Evolutionary conservation across 768 basidiomycete species (phyloP).

Genomic region (Amanita fuliginea): DNA sequence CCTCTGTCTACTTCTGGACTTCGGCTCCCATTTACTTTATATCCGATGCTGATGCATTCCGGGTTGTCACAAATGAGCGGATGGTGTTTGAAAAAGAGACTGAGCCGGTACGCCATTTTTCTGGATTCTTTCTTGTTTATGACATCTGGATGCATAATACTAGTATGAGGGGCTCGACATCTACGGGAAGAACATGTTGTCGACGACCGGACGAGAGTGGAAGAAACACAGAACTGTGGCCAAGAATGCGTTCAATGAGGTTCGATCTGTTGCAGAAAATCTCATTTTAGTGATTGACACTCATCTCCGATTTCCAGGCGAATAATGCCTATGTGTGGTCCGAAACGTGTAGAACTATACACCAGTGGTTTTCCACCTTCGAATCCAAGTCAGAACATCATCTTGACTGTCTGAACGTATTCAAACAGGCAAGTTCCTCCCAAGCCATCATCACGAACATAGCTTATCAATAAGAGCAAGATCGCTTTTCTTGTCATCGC

Average conservation of each 20-base stretch:
- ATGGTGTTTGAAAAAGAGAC: slow-evolving; percentile 28
- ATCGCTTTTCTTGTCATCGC: slow-evolving; percentile 26
- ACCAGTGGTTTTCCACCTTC: slow-evolving; percentile 32
- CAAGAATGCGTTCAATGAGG: slow-evolving; percentile 42
- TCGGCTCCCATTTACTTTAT: slow-evolving; percentile 27
- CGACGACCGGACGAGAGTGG: slow-evolving; percentile 33
- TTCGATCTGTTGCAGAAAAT: slow-evolving; percentile 3
- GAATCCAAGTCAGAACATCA: slow-evolving; percentile 10
- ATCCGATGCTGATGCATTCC: slow-evolving; percentile 31
- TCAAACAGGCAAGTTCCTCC: neutral
- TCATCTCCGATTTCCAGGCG: slow-evolving; percentile 19
- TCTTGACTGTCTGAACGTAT: neutral
- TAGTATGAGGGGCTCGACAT: slow-evolving; percentile 32
- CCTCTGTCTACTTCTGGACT: slow-evolving; percentile 21
- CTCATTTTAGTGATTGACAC: neutral
- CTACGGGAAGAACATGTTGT: slow-evolving; percentile 35
- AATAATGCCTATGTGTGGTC: slow-evolving; percentile 39
- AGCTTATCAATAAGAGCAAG: neutral
- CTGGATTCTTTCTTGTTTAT: neutral
- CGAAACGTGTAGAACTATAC: slow-evolving; percentile 26
- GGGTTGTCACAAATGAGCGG: slow-evolving; percentile 20
- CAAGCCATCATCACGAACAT: neutral
- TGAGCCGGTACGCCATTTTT: slow-evolving; percentile 18
- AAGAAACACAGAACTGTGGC: slow-evolving; percentile 32
- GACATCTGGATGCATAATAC: neutral